These are phyloP conservation scores for Phylloporus scabripes DNA, from an alignment of 768 basidiomycete genomes.

Conservation along the genomic window DNA sequence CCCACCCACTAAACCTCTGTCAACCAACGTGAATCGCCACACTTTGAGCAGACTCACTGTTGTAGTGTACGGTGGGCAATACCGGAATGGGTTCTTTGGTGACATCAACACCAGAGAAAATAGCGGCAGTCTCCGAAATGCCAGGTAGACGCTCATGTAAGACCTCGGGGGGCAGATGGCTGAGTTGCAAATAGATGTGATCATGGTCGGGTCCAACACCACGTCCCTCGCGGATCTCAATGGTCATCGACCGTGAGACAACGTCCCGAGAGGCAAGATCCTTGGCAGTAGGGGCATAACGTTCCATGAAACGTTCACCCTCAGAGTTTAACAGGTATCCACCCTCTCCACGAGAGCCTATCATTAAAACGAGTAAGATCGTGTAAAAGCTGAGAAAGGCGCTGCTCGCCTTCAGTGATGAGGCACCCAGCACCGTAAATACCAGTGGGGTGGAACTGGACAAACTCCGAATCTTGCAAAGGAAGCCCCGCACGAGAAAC, in stretches of 20 bases:
- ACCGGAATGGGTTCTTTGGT: constrained; percentile 99
- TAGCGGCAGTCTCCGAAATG: constrained; percentile 99
- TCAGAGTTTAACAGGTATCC: constrained; percentile 97
- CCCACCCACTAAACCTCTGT: constrained; percentile 76
- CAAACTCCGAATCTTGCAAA: constrained; percentile 95
- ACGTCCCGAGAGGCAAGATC: constrained; percentile 99
- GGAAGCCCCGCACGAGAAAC: constrained; percentile 94
- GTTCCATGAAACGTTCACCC: constrained; percentile 99
- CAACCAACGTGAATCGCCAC: constrained; percentile 6
- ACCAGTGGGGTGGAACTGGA: constrained; percentile 99
- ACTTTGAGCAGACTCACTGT: constrained; percentile 57
- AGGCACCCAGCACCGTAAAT: constrained; percentile 99
- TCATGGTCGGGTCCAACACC: constrained; percentile 99
- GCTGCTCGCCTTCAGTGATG: constrained; percentile 83
- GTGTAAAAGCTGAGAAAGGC: neutral
- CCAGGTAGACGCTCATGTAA: constrained; percentile 96
- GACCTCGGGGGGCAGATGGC: constrained; percentile 92
- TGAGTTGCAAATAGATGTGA: constrained; percentile 94
- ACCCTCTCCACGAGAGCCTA: constrained; percentile 98
- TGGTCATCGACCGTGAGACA: constrained; percentile 98
- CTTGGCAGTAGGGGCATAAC: constrained; percentile 98
- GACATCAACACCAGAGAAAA: constrained; percentile 98
- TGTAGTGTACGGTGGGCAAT: constrained; percentile 97
- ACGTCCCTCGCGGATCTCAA: constrained; percentile 97
- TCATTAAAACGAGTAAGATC: neutral